These are phyloP conservation scores for Peronospora farinosa DNA, from an alignment of 352 stramenopile species.

Conservation along the genomic window DNA sequence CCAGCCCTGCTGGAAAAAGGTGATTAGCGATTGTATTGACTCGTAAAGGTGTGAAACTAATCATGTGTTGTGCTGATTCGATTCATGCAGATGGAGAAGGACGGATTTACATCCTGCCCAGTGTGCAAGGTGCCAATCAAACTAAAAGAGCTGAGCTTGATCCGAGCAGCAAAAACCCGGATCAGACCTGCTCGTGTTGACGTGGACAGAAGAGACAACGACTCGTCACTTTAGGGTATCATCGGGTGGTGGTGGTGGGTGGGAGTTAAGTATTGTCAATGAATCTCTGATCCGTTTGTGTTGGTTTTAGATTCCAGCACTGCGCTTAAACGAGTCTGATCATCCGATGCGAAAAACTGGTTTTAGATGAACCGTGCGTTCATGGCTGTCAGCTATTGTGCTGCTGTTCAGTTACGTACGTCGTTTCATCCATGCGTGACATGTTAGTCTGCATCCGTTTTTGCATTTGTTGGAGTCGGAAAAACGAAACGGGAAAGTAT, in stretches of 20 bases:
- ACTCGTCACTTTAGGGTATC: constrained; percentile 25
- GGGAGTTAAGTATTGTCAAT: constrained; percentile 26
- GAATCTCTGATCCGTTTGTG: constrained; percentile 20
- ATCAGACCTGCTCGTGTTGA: constrained; percentile 8
- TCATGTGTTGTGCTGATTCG: constrained; percentile 8
- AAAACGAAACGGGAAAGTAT: constrained; percentile 8
- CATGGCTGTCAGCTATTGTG: constrained; percentile 1
- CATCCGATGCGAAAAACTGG: constrained; percentile 15
- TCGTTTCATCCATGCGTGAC: constrained; percentile 1
- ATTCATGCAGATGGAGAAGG: constrained; percentile 55
- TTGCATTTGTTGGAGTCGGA: constrained; percentile 11
- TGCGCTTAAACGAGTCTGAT: constrained; percentile 2
- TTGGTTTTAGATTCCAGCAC: constrained; percentile 21
- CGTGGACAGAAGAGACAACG: constrained; percentile 8
- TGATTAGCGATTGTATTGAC: constrained; percentile 21
- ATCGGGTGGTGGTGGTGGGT: constrained; percentile 12
- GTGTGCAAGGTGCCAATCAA: constrained; percentile 73
- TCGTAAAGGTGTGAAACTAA: constrained; percentile 18
- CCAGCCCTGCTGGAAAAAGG: constrained; percentile 79
- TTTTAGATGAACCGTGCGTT: constrained; percentile 7
- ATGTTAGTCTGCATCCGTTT: constrained; percentile 22
- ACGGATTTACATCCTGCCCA: constrained; percentile 67
- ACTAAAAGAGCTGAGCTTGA: constrained; percentile 60
- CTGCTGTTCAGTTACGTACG: constrained; percentile 5
- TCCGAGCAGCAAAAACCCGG: constrained; percentile 50